phyloP scores from a whole-genome alignment of 129 eudicot genomes.

The Flaveria sonorensis region DNA sequence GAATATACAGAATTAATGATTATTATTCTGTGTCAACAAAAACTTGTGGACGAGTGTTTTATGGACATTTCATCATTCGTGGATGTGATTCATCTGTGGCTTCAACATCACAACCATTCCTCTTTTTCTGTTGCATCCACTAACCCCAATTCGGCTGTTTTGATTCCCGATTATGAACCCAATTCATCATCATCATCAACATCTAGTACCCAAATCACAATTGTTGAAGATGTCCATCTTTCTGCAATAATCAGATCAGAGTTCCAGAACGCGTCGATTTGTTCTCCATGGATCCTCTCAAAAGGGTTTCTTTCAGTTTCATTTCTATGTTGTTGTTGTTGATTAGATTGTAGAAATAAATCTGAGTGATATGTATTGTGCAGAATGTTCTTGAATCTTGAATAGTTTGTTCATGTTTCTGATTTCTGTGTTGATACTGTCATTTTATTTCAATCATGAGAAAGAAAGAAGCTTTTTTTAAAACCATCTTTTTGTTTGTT shows the following conservation, averaged over 20 bases:
- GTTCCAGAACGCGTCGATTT: conserved; percentile 37
- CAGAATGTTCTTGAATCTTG: too few relatives aligned
- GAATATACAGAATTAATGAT: too few relatives aligned
- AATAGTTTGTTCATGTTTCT: too few relatives aligned
- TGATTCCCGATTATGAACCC: conserved; percentile 19
- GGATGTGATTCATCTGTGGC: too few relatives aligned
- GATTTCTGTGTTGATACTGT: not conserved
- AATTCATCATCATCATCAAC: conserved; percentile 14
- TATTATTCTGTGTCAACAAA: too few relatives aligned
- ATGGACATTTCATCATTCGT: too few relatives aligned
- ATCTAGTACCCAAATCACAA: too few relatives aligned
- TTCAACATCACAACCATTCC: conserved; percentile 61
- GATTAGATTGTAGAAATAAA: not conserved
- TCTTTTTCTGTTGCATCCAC: conserved; percentile 31
- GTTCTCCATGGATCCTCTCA: conserved; percentile 72
- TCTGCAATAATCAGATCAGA: conserved; percentile 48
- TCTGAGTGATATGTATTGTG: not conserved
- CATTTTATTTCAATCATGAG: not conserved
- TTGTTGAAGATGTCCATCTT: conserved; percentile 51
- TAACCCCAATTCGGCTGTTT: conserved; percentile 21
- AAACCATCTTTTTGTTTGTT: not conserved
- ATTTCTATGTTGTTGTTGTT: not conserved
- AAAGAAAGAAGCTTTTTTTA: not conserved
- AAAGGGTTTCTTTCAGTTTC: conserved; percentile 48
- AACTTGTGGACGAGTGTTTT: too few relatives aligned